These are phyloP conservation scores for Eutrema yunnanense DNA, from an alignment of 345 rosid genomes.

Conservation along the genomic window DNA sequence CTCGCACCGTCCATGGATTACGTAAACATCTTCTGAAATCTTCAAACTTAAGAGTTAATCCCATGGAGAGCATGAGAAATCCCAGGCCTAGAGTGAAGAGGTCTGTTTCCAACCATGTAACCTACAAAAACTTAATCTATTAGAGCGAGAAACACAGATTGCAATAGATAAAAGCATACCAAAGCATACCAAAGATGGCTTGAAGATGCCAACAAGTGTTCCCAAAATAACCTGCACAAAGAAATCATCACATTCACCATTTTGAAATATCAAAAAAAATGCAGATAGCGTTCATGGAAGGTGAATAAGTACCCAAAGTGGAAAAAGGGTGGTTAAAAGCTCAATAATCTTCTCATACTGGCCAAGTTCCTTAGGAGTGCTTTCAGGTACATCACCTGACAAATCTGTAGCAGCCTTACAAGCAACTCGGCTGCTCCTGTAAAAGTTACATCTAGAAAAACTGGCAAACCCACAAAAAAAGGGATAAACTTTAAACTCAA, in stretches of 20 bases:
- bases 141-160: neutral
- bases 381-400: conserved; percentile 56
- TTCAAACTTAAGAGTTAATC: conserved; percentile 83
- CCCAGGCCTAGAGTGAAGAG: conserved; percentile 85
- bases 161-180: neutral
- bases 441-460: neutral
- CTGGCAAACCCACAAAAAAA: neutral
- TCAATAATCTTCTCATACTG: conserved; percentile 76
- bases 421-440: conserved; percentile 37
- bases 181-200: conserved; percentile 70
- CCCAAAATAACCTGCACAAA: conserved; percentile 72
- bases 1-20: conserved; percentile 95
- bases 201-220: conserved; percentile 83
- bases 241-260: conserved; percentile 3
- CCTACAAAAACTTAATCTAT: conserved; percentile 37
- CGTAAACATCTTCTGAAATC: conserved; percentile 85
- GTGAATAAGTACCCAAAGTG: conserved; percentile 65
- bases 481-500: neutral
- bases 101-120: conserved; percentile 91
- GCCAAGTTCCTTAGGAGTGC: conserved; percentile 46
- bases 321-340: conserved; percentile 82
- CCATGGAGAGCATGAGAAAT: conserved; percentile 99
- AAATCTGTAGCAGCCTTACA: conserved; percentile 65
- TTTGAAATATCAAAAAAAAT: neutral
- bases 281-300: neutral